phyloP scores from a whole-genome alignment of 139 green algal species.

The Picochlorum sp. region DNA sequence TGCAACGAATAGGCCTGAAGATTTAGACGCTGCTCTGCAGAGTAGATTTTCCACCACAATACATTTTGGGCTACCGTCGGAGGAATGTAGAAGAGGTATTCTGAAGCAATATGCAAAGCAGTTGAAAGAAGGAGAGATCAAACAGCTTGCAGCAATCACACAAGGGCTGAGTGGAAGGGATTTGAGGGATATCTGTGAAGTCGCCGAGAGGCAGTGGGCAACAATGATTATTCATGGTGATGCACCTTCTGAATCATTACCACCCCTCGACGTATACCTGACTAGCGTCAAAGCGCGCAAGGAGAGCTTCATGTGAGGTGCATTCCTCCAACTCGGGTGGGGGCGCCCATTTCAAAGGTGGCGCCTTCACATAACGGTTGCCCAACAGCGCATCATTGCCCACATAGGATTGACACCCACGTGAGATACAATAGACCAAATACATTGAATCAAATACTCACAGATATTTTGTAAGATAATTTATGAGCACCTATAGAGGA shows the following conservation, averaged over 20 bases:
- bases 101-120: constrained; percentile 73
- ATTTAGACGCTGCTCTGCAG: constrained; percentile 80
- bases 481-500: too few species aligned
- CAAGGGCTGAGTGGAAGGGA: constrained; percentile 71
- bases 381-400: too few species aligned
- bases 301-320: not conserved
- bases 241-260: constrained; percentile 39
- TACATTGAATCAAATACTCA: too few species aligned
- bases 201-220: constrained; percentile 52
- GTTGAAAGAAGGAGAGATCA: constrained; percentile 38
- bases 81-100: constrained; percentile 51
- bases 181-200: constrained; percentile 60
- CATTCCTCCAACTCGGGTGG: too few species aligned
- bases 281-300: constrained; percentile 9
- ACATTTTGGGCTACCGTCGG: constrained; percentile 62
- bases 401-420: too few species aligned
- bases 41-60: constrained; percentile 59
- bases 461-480: too few species aligned
- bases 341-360: too few species aligned
- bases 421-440: too few species aligned
- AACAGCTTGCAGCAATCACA: constrained; percentile 41
- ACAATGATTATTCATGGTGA: constrained; percentile 66
- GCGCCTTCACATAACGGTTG: too few species aligned
- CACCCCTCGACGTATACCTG: constrained; percentile 44
- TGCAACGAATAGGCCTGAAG: constrained; percentile 74